Evolutionary conservation across 1,284 basidiomycete species (phyloP), one percentile per base, ranked within the genome.

Genomic region (Taiwanofungus camphoratus): DNA sequence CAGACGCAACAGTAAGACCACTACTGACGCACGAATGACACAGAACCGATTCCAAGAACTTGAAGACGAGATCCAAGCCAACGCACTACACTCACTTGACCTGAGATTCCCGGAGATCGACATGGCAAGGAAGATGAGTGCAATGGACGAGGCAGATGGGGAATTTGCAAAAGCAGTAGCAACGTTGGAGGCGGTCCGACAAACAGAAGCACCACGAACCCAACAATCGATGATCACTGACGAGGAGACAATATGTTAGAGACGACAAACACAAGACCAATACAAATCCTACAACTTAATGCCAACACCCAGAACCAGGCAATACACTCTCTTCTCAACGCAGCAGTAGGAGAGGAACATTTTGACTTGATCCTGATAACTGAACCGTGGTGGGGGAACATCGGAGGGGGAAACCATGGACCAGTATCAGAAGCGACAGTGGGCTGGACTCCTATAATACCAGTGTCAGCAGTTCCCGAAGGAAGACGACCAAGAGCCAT

Each of bases 311-410:
- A 36, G 33, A 41, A 41, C 18, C 7, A 12, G 22, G 35, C 35
- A 7, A 24, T 36, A 6, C 35, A 36, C 35, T 20, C 4, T 26
- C 32, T 36, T 4, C 23, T 42, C 4, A 42, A 42, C 24, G n/a
- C 41, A 7, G 13, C 29, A 18, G 32, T 34, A 4, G 20, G 9
- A 5, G 33, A 35, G 11, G 40, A 36, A 11, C n/a, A 20, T 12
- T 30, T 31, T 23, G 34, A 42, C 29, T 27, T 42, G 6, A 22
- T 42, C n/a, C 41, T 42, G 8, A 26, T 42, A 15, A 42, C 41
- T 3, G 31, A 41, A 26, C 39, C 39, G 21, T 41, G 39, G 39
- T 41, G 32, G 30, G 39, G 32, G n/a, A 34, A 41, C 22, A 41
- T 41, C 7, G 31, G 39, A 22, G 27, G 27, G 6, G 39, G 27